Conservation (phyloP, 176 grass and related monocot genomes). For the Otatea glauca region DNA sequence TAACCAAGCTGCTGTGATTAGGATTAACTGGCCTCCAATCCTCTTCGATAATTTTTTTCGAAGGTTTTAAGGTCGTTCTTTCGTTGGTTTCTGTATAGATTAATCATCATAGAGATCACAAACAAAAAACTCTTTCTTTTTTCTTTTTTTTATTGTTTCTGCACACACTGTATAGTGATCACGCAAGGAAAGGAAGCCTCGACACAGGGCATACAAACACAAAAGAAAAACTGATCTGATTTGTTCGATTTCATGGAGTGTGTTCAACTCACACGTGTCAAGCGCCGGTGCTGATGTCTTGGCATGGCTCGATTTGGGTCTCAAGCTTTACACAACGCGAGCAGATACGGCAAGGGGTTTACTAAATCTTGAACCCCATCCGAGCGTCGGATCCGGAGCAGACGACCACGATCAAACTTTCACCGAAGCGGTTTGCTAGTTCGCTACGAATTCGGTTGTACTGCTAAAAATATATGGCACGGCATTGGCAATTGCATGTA, state of each 20-base stretch:
- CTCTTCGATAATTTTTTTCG: slow-evolving; percentile 25
- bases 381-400: neutral
- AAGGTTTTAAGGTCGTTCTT: slow-evolving; percentile 7
- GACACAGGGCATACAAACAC: slow-evolving; percentile 10
- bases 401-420: neutral
- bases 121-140: neutral
- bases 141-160: neutral
- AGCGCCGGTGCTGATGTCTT: neutral
- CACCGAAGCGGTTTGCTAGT: neutral
- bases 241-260: neutral
- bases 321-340: neutral
- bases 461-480: neutral
- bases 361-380: neutral
- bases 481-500: neutral
- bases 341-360: neutral
- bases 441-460: neutral
- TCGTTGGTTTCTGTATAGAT: slow-evolving; percentile 35
- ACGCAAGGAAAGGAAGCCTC: neutral
- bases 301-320: neutral
- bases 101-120: slow-evolving; percentile 12
- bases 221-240: neutral
- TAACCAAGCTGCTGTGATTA: neutral
- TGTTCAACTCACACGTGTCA: neutral
- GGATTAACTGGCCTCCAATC: slow-evolving; percentile 35
- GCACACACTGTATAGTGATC: neutral